Percentiles rank a stretch among this genome's conserved stretches.
Evolutionary conservation across 257 asterid genomes (phyloP).

Genomic region (Mitragyna speciosa): DNA sequence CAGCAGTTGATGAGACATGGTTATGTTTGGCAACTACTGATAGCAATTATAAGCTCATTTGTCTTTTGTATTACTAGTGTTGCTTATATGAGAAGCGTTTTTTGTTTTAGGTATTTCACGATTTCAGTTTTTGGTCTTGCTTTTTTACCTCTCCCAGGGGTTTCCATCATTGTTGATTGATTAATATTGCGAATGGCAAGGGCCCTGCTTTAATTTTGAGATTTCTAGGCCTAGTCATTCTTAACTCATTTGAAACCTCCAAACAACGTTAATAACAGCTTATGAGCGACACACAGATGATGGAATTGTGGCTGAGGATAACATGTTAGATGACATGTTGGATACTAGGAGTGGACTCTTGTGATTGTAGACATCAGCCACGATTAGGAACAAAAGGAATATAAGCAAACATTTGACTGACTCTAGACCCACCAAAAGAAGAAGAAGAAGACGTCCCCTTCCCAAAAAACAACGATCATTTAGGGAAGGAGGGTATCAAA

Average conservation of each 20-base stretch:
- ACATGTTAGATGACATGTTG: too few species aligned
- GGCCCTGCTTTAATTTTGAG: not conserved
- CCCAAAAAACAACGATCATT: too few species aligned
- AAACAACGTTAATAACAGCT: not conserved
- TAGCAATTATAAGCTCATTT: conserved; percentile 22
- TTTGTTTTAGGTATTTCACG: conserved; percentile 20
- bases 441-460: too few species aligned
- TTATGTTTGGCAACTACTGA: conserved; percentile 28
- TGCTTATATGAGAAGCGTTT: conserved; percentile 27
- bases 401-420: too few species aligned
- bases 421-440: too few species aligned
- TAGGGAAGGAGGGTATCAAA: too few species aligned
- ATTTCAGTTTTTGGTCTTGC: conserved; percentile 9
- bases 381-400: too few species aligned
- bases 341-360: too few species aligned
- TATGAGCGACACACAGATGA: too few species aligned
- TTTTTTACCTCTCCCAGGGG: not conserved
- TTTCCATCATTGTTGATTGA: conserved; percentile 11
- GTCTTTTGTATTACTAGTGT: conserved; percentile 22
- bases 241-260: not conserved
- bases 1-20: conserved; percentile 17
- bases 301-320: too few species aligned
- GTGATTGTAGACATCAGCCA: too few species aligned
- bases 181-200: not conserved
- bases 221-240: not conserved